Base-by-base conservation (phyloP, 1,139 yeast genomes). In the Magnusiomyces ingens region DNA sequence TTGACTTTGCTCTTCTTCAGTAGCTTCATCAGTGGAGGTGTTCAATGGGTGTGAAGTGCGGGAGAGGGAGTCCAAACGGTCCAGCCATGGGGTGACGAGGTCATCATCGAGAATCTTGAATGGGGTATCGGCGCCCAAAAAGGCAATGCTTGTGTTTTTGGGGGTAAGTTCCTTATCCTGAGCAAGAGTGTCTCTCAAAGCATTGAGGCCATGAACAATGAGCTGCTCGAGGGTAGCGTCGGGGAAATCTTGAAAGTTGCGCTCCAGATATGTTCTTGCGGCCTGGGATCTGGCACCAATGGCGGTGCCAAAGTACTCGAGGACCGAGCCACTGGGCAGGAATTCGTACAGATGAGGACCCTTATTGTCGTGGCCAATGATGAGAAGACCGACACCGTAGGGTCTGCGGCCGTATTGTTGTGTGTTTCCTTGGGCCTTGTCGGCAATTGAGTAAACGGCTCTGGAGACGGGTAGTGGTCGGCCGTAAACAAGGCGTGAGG, bases 221-320 rank as follows among this genome's bases (percentile, higher is more conserved):
- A 93, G 79, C 62, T 85, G 82, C 62, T 89, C 95, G 52, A 84
- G 75, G 12, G 79, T 69, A 10, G 84, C 79, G 41, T 77, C 74
- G 41, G 82, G 75, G 63, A 88, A 86, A 44, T 76, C 74, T 38
- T 86, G 90, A 67, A 84, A 77, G 58, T 84, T 84, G 67, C 96
- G 82, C 71, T 93, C 99, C 67, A 94, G 75, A 65, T 90, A 93
- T 1, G 99, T 93, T 73, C 96, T 81, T 15, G 97, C 97, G 49
- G 98, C 98, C 73, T 93, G 99, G 1, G 98, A 90, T 67, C 99
- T 81, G 15, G 99, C 99, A 50, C 99, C 99, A 67, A 93, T 90
- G 45, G 99, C 96, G 11, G 97, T 85, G 43, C 96, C 99, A 62
- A 77, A 81, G 67, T 91, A 87, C 69, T 93, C 98, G 66, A 90